Evolutionary conservation across 2,329 filamentous ascomycete genomes (phyloP).

Genomic region (Exophiala xenobiotica): DNA sequence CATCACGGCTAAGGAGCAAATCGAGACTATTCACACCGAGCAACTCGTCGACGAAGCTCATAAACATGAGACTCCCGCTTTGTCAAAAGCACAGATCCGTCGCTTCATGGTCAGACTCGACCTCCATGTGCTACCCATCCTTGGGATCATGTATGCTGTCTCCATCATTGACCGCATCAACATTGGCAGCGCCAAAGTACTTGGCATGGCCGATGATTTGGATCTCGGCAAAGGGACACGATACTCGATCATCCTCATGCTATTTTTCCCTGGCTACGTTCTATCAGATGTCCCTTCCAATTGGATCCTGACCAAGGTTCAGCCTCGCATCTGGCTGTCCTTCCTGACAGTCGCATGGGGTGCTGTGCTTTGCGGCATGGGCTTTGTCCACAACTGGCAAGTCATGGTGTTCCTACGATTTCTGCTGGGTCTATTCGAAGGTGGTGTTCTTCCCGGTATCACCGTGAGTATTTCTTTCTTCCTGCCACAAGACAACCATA

Average conservation of each 20-base stretch:
- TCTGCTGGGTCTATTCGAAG: constrained; percentile 15
- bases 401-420: constrained; percentile 8
- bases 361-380: constrained; percentile 11
- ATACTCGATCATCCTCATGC: constrained; percentile 15
- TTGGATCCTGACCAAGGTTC: constrained; percentile 15
- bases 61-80: constrained; percentile 4
- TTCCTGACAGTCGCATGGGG: constrained; percentile 11
- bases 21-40: constrained; percentile 7
- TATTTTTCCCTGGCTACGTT: constrained; percentile 15
- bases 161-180: constrained; percentile 22
- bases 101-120: constrained; percentile 12
- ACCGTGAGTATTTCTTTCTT: neutral
- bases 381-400: constrained; percentile 14
- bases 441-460: constrained; percentile 14
- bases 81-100: constrained; percentile 10
- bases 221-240: constrained; percentile 1
- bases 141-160: constrained; percentile 9
- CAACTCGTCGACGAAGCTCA: constrained; percentile 7
- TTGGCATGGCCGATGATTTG: constrained; percentile 19
- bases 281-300: constrained; percentile 12
- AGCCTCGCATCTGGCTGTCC: constrained; percentile 10
- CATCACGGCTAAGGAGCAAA: constrained; percentile 6
- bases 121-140: constrained; percentile 8
- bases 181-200: constrained; percentile 16
- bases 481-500: neutral